phyloP scores from a whole-genome alignment of 345 rosid species.

The Pistacia integerrima region DNA sequence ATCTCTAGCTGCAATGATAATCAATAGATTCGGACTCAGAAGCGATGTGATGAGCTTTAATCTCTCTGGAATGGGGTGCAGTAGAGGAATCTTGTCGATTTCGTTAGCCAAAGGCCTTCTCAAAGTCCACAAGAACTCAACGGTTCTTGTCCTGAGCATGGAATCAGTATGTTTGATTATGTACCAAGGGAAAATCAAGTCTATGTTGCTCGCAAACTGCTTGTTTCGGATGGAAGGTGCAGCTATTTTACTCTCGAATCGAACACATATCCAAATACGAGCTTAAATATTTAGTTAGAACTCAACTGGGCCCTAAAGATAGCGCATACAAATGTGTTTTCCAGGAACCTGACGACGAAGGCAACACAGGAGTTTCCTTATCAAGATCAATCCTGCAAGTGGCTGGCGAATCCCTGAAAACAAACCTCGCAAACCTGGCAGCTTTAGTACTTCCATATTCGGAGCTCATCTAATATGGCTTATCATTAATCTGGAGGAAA shows the following conservation, averaged over 20 bases:
- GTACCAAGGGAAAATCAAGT: constrained; percentile 35
- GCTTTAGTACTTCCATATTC: constrained; percentile 24
- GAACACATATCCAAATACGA: constrained; percentile 21
- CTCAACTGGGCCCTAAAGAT: constrained; percentile 34
- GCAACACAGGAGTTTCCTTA: constrained; percentile 25
- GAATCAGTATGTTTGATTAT: constrained; percentile 30
- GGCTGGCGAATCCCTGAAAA: constrained; percentile 22
- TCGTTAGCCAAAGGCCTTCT: constrained; percentile 31
- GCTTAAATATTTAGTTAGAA: constrained; percentile 32
- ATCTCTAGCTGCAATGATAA: constrained; percentile 23
- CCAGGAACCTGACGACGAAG: constrained; percentile 31
- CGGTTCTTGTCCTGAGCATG: constrained; percentile 35
- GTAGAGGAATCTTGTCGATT: constrained; percentile 35
- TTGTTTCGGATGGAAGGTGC: constrained; percentile 44
- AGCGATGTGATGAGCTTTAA: constrained; percentile 34
- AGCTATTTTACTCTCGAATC: constrained; percentile 37
- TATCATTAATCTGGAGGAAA: constrained; percentile 4
- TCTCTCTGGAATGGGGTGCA: constrained; percentile 53
- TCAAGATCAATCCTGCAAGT: constrained; percentile 22
- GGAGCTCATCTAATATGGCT: constrained; percentile 15
- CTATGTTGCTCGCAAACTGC: constrained; percentile 44
- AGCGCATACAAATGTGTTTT: constrained; percentile 28
- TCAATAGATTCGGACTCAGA: constrained; percentile 35
- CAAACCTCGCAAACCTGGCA: constrained; percentile 21
- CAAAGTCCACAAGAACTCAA: constrained; percentile 23